Percentiles rank a stretch among this genome's conserved stretches.
Evolutionary conservation across 176 grass and related monocot genomes (phyloP).

Genomic region (Themeda triandra): DNA sequence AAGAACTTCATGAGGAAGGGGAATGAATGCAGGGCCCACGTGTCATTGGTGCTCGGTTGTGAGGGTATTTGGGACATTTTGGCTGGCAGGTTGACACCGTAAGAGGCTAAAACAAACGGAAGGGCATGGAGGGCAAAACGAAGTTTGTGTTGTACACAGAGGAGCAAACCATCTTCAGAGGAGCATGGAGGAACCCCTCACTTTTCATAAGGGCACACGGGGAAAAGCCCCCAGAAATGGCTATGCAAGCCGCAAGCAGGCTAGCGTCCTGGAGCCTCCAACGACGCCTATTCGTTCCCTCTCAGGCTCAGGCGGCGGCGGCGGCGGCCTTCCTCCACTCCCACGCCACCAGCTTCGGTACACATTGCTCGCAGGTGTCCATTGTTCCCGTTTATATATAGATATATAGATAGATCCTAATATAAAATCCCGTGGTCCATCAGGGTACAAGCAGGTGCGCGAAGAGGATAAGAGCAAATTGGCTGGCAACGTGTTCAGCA

Average conservation of each 20-base stretch:
- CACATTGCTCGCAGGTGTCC: neutral
- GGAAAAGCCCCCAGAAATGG: no score
- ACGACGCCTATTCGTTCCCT: neutral
- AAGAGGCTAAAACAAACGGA: no score
- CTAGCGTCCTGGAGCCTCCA: neutral
- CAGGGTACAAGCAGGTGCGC: slow-evolving; percentile 80
- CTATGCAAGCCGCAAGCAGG: slow-evolving; percentile 16
- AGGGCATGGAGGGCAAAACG: no score
- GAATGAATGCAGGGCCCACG: no score
- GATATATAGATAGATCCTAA: neutral
- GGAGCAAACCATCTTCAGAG: no score
- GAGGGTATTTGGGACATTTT: no score
- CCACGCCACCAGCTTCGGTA: slow-evolving; percentile 86
- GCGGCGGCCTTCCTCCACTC: slow-evolving; percentile 59
- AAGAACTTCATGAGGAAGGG: no score
- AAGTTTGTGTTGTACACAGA: no score
- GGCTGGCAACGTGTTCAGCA: slow-evolving; percentile 88
- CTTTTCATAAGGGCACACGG: no score
- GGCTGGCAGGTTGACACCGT: no score
- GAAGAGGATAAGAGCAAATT: slow-evolving; percentile 87
- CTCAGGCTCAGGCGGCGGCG: neutral
- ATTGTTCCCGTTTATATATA: neutral
- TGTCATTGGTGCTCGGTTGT: no score
- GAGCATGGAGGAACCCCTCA: no score
- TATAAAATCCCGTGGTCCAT: neutral